These are phyloP conservation scores for Pinus tabuliformis DNA, from an alignment of 75 land plant genomes.

Conservation along the genomic window DNA sequence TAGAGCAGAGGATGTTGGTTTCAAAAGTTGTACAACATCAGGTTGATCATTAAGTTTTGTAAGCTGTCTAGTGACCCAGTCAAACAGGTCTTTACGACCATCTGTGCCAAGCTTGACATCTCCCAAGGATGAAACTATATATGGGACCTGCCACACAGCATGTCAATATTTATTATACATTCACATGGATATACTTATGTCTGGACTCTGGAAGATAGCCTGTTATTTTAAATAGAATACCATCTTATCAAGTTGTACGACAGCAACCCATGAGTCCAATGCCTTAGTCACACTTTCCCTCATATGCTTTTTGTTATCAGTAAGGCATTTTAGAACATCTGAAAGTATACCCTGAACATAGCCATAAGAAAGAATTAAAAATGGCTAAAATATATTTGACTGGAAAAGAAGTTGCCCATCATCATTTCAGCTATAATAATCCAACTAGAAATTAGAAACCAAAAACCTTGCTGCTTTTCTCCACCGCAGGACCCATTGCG, in stretches of 20 bases:
- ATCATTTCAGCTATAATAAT: background rate
- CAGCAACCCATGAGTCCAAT: conserved; percentile 31
- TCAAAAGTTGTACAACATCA: conserved; percentile 28
- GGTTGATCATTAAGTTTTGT: conserved; percentile 25
- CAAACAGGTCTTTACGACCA: conserved; percentile 52
- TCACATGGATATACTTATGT: background rate
- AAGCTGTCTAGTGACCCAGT: conserved; percentile 38
- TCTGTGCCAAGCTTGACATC: conserved; percentile 48
- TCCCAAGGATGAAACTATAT: conserved; percentile 34
- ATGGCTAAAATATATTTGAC: background rate
- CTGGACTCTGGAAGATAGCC: background rate
- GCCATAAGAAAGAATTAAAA: background rate
- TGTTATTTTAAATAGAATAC: conserved; percentile 9
- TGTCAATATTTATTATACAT: background rate
- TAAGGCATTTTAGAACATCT: conserved; percentile 44
- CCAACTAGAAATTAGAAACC: background rate
- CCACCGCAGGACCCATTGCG: conserved; percentile 49
- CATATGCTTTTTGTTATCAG: conserved; percentile 45
- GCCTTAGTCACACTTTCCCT: conserved; percentile 41
- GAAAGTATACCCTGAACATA: conserved; percentile 32
- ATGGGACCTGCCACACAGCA: conserved; percentile 27
- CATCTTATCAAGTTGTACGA: conserved; percentile 46
- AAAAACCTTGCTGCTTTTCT: conserved; percentile 41
- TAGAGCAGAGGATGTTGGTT: conserved; percentile 29
- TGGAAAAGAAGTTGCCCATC: background rate